Evolutionary conservation across 106 monocot species (phyloP).

Genomic region (Amphibolis antarctica): DNA sequence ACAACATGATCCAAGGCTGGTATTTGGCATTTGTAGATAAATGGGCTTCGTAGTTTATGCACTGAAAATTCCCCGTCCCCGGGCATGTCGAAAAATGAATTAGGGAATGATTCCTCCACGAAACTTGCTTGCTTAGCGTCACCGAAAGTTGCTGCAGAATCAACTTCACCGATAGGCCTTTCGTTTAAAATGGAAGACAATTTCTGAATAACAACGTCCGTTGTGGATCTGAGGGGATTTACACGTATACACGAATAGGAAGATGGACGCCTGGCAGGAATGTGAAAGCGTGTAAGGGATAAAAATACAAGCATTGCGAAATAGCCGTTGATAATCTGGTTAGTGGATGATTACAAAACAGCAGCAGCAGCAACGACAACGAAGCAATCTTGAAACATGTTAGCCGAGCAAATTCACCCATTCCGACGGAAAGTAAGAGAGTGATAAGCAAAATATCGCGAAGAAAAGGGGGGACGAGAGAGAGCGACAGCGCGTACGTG

Average conservation of each 20-base stretch:
- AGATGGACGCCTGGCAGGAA: conserved; percentile 53
- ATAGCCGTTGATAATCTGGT: too few species aligned
- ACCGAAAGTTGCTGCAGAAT: not conserved
- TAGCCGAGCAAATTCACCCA: too few species aligned
- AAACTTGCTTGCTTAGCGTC: conserved; percentile 2
- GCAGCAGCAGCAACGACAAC: too few species aligned
- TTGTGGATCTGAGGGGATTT: conserved; percentile 60
- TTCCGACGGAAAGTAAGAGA: too few species aligned
- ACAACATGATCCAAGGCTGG: conserved; percentile 68
- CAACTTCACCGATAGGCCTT: conserved; percentile 2
- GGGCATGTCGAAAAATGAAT: conserved; percentile 6
- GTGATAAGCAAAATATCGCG: not conserved
- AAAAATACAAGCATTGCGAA: too few species aligned
- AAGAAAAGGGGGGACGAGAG: not conserved
- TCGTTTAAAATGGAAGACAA: conserved; percentile 27
- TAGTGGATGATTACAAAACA: too few species aligned
- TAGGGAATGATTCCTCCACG: not conserved
- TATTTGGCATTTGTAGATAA: conserved; percentile 36
- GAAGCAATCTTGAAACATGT: too few species aligned
- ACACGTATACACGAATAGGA: conserved; percentile 88
- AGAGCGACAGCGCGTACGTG: conserved; percentile 32
- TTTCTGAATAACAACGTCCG: conserved; percentile 42
- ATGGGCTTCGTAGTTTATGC: conserved; percentile 6
- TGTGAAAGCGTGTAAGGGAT: not conserved
- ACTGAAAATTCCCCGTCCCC: not conserved